A percentile compares a stretch with the other conserved stretches of the same genome.
These are phyloP conservation scores for Malassezia arunalokei DNA, from an alignment of 1,284 basidiomycete species.

Conservation along the genomic window DNA sequence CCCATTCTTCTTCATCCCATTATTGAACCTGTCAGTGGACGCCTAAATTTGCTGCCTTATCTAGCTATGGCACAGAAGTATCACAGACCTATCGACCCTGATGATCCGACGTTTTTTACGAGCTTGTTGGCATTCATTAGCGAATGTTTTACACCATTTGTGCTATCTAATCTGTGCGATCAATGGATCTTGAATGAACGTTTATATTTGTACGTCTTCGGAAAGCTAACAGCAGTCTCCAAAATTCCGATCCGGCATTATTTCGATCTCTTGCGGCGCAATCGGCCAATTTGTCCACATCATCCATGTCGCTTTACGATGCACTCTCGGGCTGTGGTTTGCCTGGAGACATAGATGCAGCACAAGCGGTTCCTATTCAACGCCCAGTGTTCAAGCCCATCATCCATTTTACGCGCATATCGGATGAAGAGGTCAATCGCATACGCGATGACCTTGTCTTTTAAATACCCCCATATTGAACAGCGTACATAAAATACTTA, in stretches of 20 bases:
- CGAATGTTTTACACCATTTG: background rate
- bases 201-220: conserved; percentile 6
- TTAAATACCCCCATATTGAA: background rate
- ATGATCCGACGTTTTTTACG: background rate
- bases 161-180: background rate
- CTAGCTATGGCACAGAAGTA: background rate
- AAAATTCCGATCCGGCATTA: background rate
- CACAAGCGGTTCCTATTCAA: background rate
- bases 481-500: too few relatives aligned
- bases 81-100: background rate
- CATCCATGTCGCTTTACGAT: conserved; percentile 5
- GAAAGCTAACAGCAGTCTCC: conserved; percentile 1
- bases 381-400: background rate
- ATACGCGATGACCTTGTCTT: background rate
- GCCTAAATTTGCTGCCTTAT: conserved; percentile 3
- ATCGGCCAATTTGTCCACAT: conserved; percentile 3
- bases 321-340: conserved; percentile 8
- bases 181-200: conserved; percentile 7
- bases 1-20: conserved; percentile 13
- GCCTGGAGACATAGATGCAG: conserved; percentile 8
- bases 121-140: background rate
- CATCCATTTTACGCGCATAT: conserved; percentile 1
- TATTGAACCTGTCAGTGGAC: conserved; percentile 6
- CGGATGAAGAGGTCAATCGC: background rate
- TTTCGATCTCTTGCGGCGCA: conserved; percentile 9